Evolutionary conservation across 2,329 filamentous ascomycete genomes (phyloP).

Genomic region (Pseudocercospora fijiensis): DNA sequence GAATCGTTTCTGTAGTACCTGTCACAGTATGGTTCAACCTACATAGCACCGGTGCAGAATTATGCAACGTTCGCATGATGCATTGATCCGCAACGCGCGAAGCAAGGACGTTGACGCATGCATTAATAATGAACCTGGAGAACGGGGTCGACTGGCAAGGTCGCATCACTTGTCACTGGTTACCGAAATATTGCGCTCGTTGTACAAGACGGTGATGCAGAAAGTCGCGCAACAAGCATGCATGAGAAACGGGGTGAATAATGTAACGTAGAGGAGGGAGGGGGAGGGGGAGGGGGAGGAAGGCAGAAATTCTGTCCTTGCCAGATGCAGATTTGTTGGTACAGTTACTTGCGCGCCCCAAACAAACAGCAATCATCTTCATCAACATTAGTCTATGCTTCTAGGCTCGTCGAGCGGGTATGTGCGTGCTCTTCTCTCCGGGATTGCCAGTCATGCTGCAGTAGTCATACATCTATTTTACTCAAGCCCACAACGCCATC

Average conservation of each 20-base stretch:
- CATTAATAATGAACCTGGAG: not conserved
- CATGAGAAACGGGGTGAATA: not conserved
- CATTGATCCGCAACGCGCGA: conserved; percentile 6
- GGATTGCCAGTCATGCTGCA: not conserved
- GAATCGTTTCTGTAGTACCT: not conserved
- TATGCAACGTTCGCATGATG: conserved; percentile 1
- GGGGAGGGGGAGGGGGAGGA: too few relatives aligned
- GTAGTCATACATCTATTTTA: conserved; percentile 2
- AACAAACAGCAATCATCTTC: not conserved
- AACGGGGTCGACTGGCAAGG: not conserved
- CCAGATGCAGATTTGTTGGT: not conserved
- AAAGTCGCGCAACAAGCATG: conserved; percentile 1
- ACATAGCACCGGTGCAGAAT: not conserved
- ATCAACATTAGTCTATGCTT: not conserved
- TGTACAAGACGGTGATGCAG: not conserved
- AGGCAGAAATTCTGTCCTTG: not conserved
- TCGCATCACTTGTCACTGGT: not conserved
- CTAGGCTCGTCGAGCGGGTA: not conserved
- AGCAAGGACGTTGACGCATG: conserved; percentile 1
- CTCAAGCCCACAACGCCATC: conserved; percentile 6
- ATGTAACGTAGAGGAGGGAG: not conserved
- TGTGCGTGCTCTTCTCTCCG: not conserved
- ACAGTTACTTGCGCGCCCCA: not conserved
- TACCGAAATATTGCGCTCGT: not conserved
- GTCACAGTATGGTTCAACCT: not conserved